Base-by-base conservation (phyloP, 2,329 filamentous ascomycete genomes). In the Hymenoscyphus linearis region DNA sequence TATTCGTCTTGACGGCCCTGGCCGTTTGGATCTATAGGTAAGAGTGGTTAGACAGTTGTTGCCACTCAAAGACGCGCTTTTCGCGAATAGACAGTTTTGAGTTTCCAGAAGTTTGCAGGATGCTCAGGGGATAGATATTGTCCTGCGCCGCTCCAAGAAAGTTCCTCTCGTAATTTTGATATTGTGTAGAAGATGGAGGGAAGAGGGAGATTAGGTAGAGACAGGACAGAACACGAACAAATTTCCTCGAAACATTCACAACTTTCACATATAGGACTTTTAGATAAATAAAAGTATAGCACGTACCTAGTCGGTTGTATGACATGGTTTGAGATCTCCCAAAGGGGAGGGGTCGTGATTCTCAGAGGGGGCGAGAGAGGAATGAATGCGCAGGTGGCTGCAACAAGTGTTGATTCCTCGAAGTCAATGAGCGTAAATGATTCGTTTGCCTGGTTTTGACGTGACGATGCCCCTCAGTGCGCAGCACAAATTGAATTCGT, bases 301-400 rank as follows among this genome's bases (percentile, higher is more conserved):
- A 84, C 85, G 78, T 81, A 85, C 87, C 85, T 80, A 90, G 76
- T 70, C 86, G 85, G 79, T 90, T 89, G 79, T 91, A 91, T 73
- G 85, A 84, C 86, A 90, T 89, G 64, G 65, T 68, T 60, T 22
- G 52, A 58, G 54, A 34, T 25, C 6, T 50, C 47, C 54, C 16
- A 52, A 27, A 40, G 9, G 50, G 25, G 27, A 27, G 58, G 56
- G n/a, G 18, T n/a, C 25, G 10, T 16, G 31, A 50, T 53, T n/a
- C 31, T 31, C 52, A 9, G 56, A 52, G 57, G 57, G 34, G 57
- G 50, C 56, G 10, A 22, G 27, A 25, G 56, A 27, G 35, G 56
- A 47, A 47, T 47, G 56, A 52, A 58, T 58, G 56, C 44, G 40
- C 27, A 36, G 16, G 40, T 47, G 40, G 40, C 40, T 47, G 40